Evolutionary conservation across 1,284 basidiomycete species (phyloP).

Genomic region (Inonotus obliquus): DNA sequence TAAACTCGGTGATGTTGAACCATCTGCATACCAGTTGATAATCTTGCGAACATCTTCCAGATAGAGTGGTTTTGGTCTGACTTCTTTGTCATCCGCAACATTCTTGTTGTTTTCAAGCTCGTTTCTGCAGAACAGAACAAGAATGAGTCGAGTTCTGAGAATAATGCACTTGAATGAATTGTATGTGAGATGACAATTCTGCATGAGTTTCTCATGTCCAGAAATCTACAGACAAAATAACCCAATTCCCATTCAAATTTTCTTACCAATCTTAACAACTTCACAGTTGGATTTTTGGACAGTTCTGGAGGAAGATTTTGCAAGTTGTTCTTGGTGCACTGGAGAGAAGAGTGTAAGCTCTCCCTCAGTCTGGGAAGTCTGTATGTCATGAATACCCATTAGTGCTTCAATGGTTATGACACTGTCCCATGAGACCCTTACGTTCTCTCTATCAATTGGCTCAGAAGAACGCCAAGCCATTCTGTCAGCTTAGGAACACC

Average conservation of each 20-base stretch:
- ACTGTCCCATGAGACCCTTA: slow-evolving; percentile 16
- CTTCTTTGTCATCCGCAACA: not conserved
- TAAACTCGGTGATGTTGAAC: not conserved
- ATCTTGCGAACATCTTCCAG: slow-evolving; percentile 30
- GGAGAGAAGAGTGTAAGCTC: slow-evolving; percentile 22
- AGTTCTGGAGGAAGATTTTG: slow-evolving; percentile 26
- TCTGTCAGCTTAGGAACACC: slow-evolving; percentile 31
- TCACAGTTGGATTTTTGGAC: slow-evolving; percentile 12
- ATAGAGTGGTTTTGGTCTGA: slow-evolving; percentile 20
- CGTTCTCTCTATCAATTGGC: slow-evolving; percentile 31
- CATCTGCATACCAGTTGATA: slow-evolving; percentile 29
- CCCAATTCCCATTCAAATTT: not conserved
- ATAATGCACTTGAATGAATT: not conserved
- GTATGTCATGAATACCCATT: not conserved
- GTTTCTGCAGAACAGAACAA: not conserved
- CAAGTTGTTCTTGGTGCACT: slow-evolving; percentile 14
- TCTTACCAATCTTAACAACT: slow-evolving; percentile 3
- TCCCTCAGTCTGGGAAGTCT: slow-evolving; percentile 28
- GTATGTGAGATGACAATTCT: not conserved
- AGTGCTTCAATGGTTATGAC: not conserved
- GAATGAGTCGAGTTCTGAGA: not conserved
- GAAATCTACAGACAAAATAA: not conserved
- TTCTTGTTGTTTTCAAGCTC: not conserved
- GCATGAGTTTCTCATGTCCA: not conserved
- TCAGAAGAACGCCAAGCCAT: slow-evolving; percentile 30